Evolutionary conservation across 805 yeast species (phyloP), one percentile per base, ranked within the genome.

Genomic region (Isabelozyma rhagii): DNA sequence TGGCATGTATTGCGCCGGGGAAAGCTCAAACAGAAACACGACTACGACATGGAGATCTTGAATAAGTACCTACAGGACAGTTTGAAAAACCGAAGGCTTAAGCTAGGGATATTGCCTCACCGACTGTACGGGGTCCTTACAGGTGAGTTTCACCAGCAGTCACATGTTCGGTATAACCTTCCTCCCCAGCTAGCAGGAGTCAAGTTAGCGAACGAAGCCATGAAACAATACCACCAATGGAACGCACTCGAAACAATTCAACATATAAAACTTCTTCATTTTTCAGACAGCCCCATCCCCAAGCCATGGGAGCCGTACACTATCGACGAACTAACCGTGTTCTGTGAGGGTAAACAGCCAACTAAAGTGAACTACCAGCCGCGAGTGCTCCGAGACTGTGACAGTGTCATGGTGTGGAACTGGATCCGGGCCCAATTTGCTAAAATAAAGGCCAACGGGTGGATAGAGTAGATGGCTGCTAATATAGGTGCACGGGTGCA

Each of bases 221-320:
- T 9, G 41, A 10, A 9, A 14, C 41, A 10, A 10, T 48, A 54
- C 14, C 52, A 49, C 2, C 66, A 60, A 44, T 76, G 82, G 81
- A 52, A 65, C 28, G 58, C 75, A 3, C 29, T 43, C 5, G 39
- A 57, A 18, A 56, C 63, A 11, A 51, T 66, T 7, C 52, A 58
- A 6, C 61, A 68, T 9, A 62, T 77, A 5, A 78, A 75, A 56
- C 68, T 81, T 47, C 61, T 83, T 28, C 91, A 85, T 60, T 85
- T 80, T 61, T 80, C 86, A 3, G 91, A 85, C 58, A 74, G 77
- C 36, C 90, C 90, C 5, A 63, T 84, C 6, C 81, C 84, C 0
- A 84, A 85, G 58, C 90, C 89, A 4, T 84, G 90, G 90, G 59
- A 58, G 40, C 39, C 52, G 3, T 63, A 15, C 15, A 15, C 7